Evolutionary conservation across 352 stramenopile genomes (phyloP).

Genomic region (Phytophthora melonis): DNA sequence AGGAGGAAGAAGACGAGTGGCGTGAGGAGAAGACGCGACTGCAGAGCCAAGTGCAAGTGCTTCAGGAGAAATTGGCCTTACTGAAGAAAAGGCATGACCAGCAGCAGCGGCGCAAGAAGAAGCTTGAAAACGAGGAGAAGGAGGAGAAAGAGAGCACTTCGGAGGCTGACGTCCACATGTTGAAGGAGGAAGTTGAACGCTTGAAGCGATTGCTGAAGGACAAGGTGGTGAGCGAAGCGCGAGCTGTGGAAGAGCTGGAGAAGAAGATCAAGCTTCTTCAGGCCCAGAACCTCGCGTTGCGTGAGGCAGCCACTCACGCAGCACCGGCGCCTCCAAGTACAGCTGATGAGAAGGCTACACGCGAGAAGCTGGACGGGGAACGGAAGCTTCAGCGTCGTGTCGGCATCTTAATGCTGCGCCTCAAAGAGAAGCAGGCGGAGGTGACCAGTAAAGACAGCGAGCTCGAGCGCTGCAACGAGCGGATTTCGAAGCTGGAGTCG

Average conservation of each 20-base stretch:
- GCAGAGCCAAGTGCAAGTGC: slow-evolving; percentile 63
- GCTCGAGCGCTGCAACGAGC: slow-evolving; percentile 44
- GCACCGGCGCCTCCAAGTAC: slow-evolving; percentile 1
- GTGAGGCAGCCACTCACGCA: slow-evolving; percentile 40
- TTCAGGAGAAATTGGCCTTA: slow-evolving; percentile 71
- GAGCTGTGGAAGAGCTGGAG: slow-evolving; percentile 62
- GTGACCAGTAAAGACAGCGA: slow-evolving; percentile 55
- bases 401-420: slow-evolving; percentile 62
- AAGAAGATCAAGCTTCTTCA: slow-evolving; percentile 79
- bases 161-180: slow-evolving; percentile 21
- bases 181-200: slow-evolving; percentile 61
- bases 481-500: slow-evolving; percentile 44
- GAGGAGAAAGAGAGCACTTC: slow-evolving; percentile 27
- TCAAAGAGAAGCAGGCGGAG: slow-evolving; percentile 79
- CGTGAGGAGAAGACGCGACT: slow-evolving; percentile 63
- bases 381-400: slow-evolving; percentile 79
- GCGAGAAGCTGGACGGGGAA: slow-evolving; percentile 64
- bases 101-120: slow-evolving; percentile 26
- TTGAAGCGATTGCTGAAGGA: slow-evolving; percentile 71
- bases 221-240: slow-evolving; percentile 56
- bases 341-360: slow-evolving; percentile 21
- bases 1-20: slow-evolving; percentile 51
- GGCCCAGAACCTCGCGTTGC: slow-evolving; percentile 86
- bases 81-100: slow-evolving; percentile 48
- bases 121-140: slow-evolving; percentile 30